phyloP scores from a whole-genome alignment of 148 eudicot species.

The Rhododendron ovatum region DNA sequence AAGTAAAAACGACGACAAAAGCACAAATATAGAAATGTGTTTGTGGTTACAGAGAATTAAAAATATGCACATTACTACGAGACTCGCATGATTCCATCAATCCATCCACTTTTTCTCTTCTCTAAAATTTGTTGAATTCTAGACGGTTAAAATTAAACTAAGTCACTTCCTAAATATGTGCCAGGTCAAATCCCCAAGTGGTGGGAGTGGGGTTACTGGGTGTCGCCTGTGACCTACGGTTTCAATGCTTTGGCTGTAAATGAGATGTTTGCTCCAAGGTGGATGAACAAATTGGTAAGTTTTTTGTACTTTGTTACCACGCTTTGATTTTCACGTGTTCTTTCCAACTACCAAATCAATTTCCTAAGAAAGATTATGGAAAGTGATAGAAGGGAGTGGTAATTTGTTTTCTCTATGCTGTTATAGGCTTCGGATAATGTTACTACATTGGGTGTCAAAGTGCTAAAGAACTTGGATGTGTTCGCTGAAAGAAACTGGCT shows the following conservation, averaged over 20 bases:
- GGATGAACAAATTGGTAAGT: constrained; percentile 78
- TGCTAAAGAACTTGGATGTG: constrained; percentile 54
- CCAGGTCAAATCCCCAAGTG: constrained; percentile 67
- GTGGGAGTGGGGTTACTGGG: constrained; percentile 90
- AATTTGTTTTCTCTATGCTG: not conserved
- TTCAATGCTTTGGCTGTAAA: constrained; percentile 80
- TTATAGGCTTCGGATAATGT: constrained; percentile 64
- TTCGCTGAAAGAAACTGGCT: constrained; percentile 52
- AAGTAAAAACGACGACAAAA: not conserved
- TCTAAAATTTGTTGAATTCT: not conserved
- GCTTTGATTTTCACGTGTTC: not conserved
- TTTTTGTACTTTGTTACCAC: not conserved
- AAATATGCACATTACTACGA: not conserved
- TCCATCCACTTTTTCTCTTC: not conserved
- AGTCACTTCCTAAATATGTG: not conserved
- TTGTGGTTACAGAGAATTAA: not conserved
- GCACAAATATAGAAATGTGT: not conserved
- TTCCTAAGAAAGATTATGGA: not conserved
- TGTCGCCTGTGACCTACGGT: constrained; percentile 81
- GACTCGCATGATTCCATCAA: not conserved
- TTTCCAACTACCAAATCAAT: not conserved
- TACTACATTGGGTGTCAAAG: constrained; percentile 55
- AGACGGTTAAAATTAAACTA: not conserved
- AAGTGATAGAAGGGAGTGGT: not conserved
- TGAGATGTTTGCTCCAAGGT: constrained; percentile 87